Percentiles rank a stretch among this genome's conserved stretches.
Evolutionary conservation across 768 basidiomycete species (phyloP).

Genomic region (Boletus huronensis): DNA sequence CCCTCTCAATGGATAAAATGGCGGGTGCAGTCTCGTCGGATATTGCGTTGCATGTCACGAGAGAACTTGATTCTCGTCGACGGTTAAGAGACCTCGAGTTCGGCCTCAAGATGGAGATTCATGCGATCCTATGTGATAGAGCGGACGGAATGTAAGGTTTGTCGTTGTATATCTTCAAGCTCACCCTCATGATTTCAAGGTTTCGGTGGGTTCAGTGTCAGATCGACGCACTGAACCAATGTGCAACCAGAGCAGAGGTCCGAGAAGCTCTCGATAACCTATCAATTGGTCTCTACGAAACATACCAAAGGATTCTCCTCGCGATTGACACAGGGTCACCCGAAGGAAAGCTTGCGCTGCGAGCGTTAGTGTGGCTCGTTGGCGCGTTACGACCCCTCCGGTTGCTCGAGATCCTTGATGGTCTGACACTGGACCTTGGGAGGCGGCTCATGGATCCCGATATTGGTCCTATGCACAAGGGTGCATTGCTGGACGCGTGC

Average conservation of each 20-base stretch:
- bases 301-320: slow-evolving; percentile 20
- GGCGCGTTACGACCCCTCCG: slow-evolving; percentile 13
- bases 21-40: background rate
- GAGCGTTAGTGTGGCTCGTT: slow-evolving; percentile 18
- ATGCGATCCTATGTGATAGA: background rate
- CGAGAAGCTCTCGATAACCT: slow-evolving; percentile 13
- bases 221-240: slow-evolving; percentile 11
- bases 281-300: slow-evolving; percentile 18
- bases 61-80: slow-evolving; percentile 8
- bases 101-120: slow-evolving; percentile 10
- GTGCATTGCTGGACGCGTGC: slow-evolving; percentile 11
- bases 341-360: slow-evolving; percentile 2
- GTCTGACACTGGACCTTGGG: slow-evolving; percentile 7
- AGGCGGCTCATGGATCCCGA: slow-evolving; percentile 3
- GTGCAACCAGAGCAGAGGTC: slow-evolving; percentile 7
- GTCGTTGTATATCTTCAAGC: background rate
- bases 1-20: slow-evolving; percentile 12
- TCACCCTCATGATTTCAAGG: slow-evolving; percentile 4
- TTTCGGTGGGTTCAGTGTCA: slow-evolving; percentile 26
- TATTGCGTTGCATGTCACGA: slow-evolving; percentile 13
- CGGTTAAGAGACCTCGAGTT: slow-evolving; percentile 4
- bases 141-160: slow-evolving; percentile 20
- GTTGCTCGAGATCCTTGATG: slow-evolving; percentile 12
- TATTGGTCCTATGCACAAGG: slow-evolving; percentile 1
- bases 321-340: slow-evolving; percentile 3